Evolutionary conservation across 495 filamentous ascomycete genomes (phyloP).

Genomic region (Aspergillus asperescens): DNA sequence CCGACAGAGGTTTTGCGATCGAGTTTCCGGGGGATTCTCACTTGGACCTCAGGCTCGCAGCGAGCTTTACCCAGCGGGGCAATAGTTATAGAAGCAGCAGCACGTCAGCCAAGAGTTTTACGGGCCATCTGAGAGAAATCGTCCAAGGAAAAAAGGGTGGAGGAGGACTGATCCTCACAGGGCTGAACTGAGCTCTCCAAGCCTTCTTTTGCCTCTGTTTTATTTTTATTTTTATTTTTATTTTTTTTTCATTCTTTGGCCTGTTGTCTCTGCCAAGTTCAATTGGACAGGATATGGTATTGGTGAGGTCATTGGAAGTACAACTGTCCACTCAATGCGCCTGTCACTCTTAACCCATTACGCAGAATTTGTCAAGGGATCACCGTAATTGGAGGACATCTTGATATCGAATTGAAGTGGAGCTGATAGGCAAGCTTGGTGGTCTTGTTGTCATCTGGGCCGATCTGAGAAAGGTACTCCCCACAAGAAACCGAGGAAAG

Average conservation of each 20-base stretch:
- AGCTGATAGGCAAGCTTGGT: conserved; percentile 7
- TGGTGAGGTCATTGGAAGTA: not conserved
- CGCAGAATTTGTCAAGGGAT: not conserved
- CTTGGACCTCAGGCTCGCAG: conserved; percentile 18
- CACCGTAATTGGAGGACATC: not conserved
- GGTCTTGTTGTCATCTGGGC: not conserved
- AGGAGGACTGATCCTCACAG: conserved; percentile 10
- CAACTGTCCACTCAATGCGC: not conserved
- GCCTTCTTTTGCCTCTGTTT: no score
- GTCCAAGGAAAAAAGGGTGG: not conserved
- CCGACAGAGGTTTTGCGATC: conserved; percentile 15
- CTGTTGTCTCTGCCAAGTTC: no score
- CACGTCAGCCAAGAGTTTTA: conserved; percentile 32
- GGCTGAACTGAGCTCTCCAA: conserved; percentile 5
- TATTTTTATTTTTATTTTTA: no score
- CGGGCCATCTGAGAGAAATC: not conserved
- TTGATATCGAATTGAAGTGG: conserved; percentile 11
- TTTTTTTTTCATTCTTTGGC: no score
- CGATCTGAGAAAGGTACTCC: conserved; percentile 12
- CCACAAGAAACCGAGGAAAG: conserved; percentile 16
- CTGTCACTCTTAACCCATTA: not conserved
- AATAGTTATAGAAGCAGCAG: conserved; percentile 9
- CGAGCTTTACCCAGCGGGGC: conserved; percentile 12
- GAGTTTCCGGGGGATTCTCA: conserved; percentile 39
- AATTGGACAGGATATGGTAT: not conserved